Evolutionary conservation across 2,329 filamentous ascomycete species (phyloP).

Genomic region (Colletotrichum incanum): DNA sequence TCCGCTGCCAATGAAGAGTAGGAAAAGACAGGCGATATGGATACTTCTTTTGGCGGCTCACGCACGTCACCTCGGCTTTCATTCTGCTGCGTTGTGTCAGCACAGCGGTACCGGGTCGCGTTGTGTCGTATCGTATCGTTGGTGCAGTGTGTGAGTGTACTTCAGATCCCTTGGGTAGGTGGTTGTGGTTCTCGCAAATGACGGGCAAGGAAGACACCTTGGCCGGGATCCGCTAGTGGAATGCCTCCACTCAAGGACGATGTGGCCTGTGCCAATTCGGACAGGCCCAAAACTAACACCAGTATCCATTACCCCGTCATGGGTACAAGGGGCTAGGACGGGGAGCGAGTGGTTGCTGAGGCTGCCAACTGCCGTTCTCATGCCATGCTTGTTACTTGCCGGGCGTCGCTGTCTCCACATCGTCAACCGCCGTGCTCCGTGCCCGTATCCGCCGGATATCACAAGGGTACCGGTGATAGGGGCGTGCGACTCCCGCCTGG

Average conservation of each 20-base stretch:
- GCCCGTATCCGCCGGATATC: conserved; percentile 30
- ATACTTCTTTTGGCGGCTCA: neutral
- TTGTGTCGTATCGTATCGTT: conserved; percentile 1
- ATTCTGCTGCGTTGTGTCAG: neutral
- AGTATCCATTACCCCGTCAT: neutral
- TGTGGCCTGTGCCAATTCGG: conserved; percentile 15
- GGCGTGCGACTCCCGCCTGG: neutral
- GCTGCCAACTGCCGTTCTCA: conserved; percentile 35
- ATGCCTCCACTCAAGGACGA: neutral
- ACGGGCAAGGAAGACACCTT: conserved; percentile 5
- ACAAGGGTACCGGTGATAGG: conserved; percentile 2
- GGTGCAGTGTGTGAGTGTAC: neutral
- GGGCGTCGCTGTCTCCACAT: conserved; percentile 33
- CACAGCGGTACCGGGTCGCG: neutral
- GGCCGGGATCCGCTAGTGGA: conserved; percentile 6
- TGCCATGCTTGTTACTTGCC: conserved; percentile 26
- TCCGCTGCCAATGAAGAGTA: neutral
- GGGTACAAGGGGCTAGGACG: neutral
- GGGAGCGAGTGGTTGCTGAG: conserved; percentile 5
- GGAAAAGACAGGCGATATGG: neutral
- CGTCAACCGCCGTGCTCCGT: conserved; percentile 31
- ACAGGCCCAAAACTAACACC: neutral
- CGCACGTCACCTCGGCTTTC: conserved; percentile 5
- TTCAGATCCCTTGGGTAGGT: neutral
- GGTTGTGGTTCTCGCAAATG: conserved; percentile 10